Evolutionary conservation across 2,329 filamentous ascomycete species (phyloP), one percentile per base, ranked within the genome.

Genomic region (Cytospora mali): DNA sequence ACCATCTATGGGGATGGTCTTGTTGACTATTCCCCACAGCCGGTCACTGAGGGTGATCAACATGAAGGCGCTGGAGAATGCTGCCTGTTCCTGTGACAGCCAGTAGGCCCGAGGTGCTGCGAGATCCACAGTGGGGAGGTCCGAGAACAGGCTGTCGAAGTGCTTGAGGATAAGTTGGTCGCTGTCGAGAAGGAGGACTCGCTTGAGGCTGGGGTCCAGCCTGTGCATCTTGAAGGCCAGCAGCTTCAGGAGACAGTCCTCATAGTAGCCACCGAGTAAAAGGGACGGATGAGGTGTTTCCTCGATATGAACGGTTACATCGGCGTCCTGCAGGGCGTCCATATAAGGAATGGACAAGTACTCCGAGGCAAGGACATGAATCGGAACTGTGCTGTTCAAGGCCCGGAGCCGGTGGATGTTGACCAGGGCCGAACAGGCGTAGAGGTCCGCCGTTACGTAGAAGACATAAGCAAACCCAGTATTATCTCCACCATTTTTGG

Each of bases 401-500:
- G 21, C 23, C 14, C 9, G 21, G 6, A 60, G 21, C 25, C 53
- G 35, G 27, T 54, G 35, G 4, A 60, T 60, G 21, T 54, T 60
- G 35, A 60, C 58, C 6, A 60, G 58, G 9, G 58, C 42, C 9
- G 58, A 54, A 21, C 58, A 60, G 39, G 50, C 58, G 27, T 60
- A 60, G 4, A 51, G 14, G 5, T 5, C 18, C 6, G 50, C 52
- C 4, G 58, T 60, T 10, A 50, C 58, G 27, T 60, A 49, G 11
- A 60, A 54, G 10, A 60, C 39, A 18, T 54, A 49, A 11, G 50
- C 35, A 18, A 60, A 60, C 4, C 50, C 39, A 5, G 16, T 1
- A 4, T 28, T 23, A 7, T 27, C 39, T 28, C 27, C 27, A 16
- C 21, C 27, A 16, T 16, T 21, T 9, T 18, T 54, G 3, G 35